Evolutionary conservation across 2,329 filamentous ascomycete species (phyloP).

Genomic region (Aspergillus arachidicola): DNA sequence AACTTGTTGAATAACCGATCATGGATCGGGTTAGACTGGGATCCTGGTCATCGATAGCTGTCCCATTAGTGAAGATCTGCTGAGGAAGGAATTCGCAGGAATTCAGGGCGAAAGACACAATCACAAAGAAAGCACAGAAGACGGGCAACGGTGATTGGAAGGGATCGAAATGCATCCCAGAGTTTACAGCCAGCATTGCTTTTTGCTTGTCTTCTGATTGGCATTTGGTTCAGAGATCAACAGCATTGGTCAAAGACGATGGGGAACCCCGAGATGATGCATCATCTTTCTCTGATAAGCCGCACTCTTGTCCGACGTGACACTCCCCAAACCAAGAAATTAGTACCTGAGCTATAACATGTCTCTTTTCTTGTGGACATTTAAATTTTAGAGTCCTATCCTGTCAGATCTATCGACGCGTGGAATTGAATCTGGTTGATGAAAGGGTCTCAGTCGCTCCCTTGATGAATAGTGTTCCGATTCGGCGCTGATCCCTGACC

Average conservation of each 20-base stretch:
- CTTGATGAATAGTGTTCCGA: not conserved
- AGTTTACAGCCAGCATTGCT: not conserved
- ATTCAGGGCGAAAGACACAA: not conserved
- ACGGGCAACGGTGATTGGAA: not conserved
- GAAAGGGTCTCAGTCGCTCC: not conserved
- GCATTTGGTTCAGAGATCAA: not conserved
- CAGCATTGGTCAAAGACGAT: not conserved
- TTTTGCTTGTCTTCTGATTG: not conserved
- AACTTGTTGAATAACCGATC: not conserved
- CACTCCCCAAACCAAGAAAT: not conserved
- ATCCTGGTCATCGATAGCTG: not conserved
- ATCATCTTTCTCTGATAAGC: constrained; percentile 1
- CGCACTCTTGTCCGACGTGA: not conserved
- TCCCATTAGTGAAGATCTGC: not conserved
- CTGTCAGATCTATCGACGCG: not conserved
- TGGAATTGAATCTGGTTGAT: not conserved
- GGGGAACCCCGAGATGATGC: not conserved
- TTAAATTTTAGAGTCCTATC: not conserved
- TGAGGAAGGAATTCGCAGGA: not conserved
- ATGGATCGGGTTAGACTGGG: not conserved
- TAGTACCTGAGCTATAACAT: not conserved
- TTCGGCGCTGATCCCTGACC: not conserved
- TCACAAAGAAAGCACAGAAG: not conserved
- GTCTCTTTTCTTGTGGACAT: not conserved
- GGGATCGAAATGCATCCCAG: not conserved